Percentiles rank a stretch among this genome's conserved stretches.
Evolutionary conservation across 768 basidiomycete genomes (phyloP).

Genomic region (Lactarius tabidus): DNA sequence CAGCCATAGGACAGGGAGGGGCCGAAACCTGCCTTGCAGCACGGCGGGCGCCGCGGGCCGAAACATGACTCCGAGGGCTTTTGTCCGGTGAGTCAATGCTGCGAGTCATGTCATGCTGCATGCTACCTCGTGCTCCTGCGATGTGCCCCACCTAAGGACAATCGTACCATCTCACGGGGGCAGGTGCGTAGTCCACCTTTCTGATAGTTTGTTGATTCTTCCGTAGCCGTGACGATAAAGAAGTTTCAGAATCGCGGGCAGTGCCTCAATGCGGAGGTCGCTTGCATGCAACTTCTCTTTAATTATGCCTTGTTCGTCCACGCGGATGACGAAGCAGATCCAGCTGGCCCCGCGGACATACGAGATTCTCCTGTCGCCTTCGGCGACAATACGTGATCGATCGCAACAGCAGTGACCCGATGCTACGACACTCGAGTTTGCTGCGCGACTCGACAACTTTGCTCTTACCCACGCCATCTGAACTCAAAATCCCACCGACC

Average conservation of each 20-base stretch:
- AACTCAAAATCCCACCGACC: slow-evolving; percentile 32
- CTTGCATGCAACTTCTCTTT: slow-evolving; percentile 50
- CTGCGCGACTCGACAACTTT: slow-evolving; percentile 39
- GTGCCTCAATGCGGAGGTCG: too few relatives aligned
- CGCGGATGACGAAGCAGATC: not conserved
- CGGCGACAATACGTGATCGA: slow-evolving; percentile 35
- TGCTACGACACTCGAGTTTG: slow-evolving; percentile 38
- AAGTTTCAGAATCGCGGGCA: too few relatives aligned
- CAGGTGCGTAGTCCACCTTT: too few relatives aligned
- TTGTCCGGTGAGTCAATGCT: too few relatives aligned
- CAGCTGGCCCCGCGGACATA: slow-evolving; percentile 28
- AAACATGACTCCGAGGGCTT: too few relatives aligned
- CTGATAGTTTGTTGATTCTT: slow-evolving; percentile 22
- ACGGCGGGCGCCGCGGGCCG: too few relatives aligned
- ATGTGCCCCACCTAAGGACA: too few relatives aligned
- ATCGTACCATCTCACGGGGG: slow-evolving; percentile 23
- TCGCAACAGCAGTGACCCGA: slow-evolving; percentile 35
- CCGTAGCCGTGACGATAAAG: too few relatives aligned
- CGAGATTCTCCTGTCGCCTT: slow-evolving; percentile 39
- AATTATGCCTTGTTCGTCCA: slow-evolving; percentile 37
- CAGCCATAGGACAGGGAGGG: too few relatives aligned
- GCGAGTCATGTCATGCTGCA: too few relatives aligned
- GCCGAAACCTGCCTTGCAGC: too few relatives aligned
- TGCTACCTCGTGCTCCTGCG: too few relatives aligned
- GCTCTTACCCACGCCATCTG: slow-evolving; percentile 42